phyloP scores from a whole-genome alignment of 495 filamentous ascomycete species.

The Coniosporium apollinis region DNA sequence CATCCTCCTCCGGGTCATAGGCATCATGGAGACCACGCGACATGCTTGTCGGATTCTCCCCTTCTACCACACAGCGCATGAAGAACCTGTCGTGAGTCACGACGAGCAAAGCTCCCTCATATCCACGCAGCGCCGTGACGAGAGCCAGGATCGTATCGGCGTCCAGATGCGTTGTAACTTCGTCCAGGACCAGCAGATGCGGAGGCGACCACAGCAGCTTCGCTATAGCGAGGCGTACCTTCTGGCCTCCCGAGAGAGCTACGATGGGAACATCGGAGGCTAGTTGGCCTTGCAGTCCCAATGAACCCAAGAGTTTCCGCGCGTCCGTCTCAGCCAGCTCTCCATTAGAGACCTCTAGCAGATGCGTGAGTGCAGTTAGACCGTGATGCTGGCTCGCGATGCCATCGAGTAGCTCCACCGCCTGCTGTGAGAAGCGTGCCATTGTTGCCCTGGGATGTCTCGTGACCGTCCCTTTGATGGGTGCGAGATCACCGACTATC shows the following conservation, averaged over 20 bases:
- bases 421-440: conserved; percentile 64
- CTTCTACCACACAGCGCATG: conserved; percentile 50
- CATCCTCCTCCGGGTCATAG: conserved; percentile 7
- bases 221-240: conserved; percentile 60
- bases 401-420: conserved; percentile 47
- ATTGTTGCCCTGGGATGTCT: conserved; percentile 47
- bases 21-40: too few species aligned
- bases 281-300: conserved; percentile 48
- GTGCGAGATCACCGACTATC: conserved; percentile 28
- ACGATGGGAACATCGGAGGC: conserved; percentile 53
- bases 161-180: conserved; percentile 76
- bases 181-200: conserved; percentile 63
- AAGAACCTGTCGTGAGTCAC: conserved; percentile 70
- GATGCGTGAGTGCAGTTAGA: conserved; percentile 44
- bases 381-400: conserved; percentile 26
- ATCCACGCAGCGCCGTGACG: conserved; percentile 42
- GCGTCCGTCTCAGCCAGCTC: conserved; percentile 43
- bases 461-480: conserved; percentile 36
- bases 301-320: conserved; percentile 40
- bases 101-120: conserved; percentile 53
- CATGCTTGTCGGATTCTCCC: too few species aligned
- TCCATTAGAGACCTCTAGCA: conserved; percentile 31
- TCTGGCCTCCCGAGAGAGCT: conserved; percentile 59
- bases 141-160: conserved; percentile 58
- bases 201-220: conserved; percentile 47